Conservation (phyloP, 1,284 basidiomycete genomes). For the Irpex rosettiformis region DNA sequence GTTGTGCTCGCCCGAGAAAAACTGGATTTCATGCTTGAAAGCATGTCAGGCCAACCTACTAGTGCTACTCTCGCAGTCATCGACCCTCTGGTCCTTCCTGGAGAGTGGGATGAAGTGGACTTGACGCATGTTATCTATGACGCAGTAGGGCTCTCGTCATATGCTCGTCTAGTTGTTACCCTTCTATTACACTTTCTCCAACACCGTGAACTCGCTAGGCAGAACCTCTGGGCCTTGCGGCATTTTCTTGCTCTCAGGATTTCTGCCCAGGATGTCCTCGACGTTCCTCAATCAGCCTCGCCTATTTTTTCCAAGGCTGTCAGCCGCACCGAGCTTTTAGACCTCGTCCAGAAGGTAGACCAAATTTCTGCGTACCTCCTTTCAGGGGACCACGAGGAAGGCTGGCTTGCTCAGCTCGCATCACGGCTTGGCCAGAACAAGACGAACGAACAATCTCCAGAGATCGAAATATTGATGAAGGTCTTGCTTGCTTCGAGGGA, state of each 20-base stretch:
- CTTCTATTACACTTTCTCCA: slow-evolving; percentile 57
- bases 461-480: slow-evolving; percentile 39
- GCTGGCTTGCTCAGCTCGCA: slow-evolving; percentile 49
- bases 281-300: slow-evolving; percentile 45
- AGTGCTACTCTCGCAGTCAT: slow-evolving; percentile 61
- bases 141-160: slow-evolving; percentile 49
- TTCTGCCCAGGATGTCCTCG: slow-evolving; percentile 53
- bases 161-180: slow-evolving; percentile 62
- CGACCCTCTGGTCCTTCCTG: slow-evolving; percentile 56
- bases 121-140: slow-evolving; percentile 34
- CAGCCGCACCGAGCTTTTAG: slow-evolving; percentile 35
- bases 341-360: slow-evolving; percentile 49
- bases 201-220: slow-evolving; percentile 59
- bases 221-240: slow-evolving; percentile 58
- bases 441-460: slow-evolving; percentile 22
- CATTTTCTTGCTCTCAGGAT: slow-evolving; percentile 60
- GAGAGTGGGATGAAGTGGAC: slow-evolving; percentile 24
- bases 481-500: slow-evolving; percentile 36
- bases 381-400: slow-evolving; percentile 42
- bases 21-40: slow-evolving; percentile 46
- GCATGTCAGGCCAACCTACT: slow-evolving; percentile 44
- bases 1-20: slow-evolving; percentile 49
- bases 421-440: slow-evolving; percentile 30
- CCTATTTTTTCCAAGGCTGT: slow-evolving; percentile 46
- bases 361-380: slow-evolving; percentile 71